A percentile compares a stretch with the other conserved stretches of the same genome.
Conservation (phyloP, 140 eudicot genomes). For the Bidens hawaiensis region DNA sequence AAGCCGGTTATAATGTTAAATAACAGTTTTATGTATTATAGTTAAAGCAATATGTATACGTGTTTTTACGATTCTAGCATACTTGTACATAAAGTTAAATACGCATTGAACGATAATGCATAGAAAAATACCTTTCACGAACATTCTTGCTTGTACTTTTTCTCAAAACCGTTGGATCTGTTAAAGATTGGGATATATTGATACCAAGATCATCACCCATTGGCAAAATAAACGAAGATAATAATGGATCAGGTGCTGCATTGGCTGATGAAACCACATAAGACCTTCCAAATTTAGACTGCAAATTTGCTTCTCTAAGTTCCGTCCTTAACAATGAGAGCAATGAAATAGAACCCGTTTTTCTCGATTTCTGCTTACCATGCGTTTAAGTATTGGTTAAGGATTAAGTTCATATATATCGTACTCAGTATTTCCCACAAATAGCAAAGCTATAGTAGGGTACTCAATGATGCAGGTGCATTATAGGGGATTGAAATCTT, state of each 20-base stretch:
- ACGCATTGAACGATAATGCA: not conserved
- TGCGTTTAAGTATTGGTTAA: slow-evolving; percentile 80
- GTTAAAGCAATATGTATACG: too few relatives aligned
- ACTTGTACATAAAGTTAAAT: not conserved
- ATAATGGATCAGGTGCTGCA: slow-evolving; percentile 89
- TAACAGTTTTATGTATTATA: too few relatives aligned
- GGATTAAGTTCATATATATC: too few relatives aligned
- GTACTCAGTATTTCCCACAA: too few relatives aligned
- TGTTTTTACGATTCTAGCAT: not conserved
- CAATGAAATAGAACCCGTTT: slow-evolving; percentile 70
- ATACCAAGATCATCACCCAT: slow-evolving; percentile 61
- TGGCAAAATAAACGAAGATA: too few relatives aligned
- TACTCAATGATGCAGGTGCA: too few relatives aligned
- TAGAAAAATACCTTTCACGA: slow-evolving; percentile 48
- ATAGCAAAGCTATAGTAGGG: too few relatives aligned
- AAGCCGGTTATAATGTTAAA: too few relatives aligned
- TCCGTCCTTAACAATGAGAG: slow-evolving; percentile 87
- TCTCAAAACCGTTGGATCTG: slow-evolving; percentile 41
- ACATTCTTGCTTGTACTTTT: slow-evolving; percentile 42
- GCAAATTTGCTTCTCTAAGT: slow-evolving; percentile 79
- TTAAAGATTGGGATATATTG: slow-evolving; percentile 43
- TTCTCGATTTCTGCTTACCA: slow-evolving; percentile 81
- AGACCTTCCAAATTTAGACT: slow-evolving; percentile 85
- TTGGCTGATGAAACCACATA: slow-evolving; percentile 52
- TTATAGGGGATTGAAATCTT: too few relatives aligned